Evolutionary conservation across 2,329 filamentous ascomycete genomes (phyloP).

Genomic region (Boeremia exigua): DNA sequence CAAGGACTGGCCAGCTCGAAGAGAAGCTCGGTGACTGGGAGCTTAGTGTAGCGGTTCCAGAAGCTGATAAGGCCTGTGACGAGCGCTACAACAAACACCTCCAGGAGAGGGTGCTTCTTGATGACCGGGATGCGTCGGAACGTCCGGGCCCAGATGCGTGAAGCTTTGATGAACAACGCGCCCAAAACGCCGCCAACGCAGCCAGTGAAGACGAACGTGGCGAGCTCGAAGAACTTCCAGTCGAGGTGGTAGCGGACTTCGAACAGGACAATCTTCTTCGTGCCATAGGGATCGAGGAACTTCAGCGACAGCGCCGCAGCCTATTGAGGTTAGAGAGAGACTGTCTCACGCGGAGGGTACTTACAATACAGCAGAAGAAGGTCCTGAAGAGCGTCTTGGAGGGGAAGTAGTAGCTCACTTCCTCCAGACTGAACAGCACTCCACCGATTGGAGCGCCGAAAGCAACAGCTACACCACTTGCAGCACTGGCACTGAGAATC

Average conservation of each 20-base stretch:
- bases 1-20: slow-evolving; percentile 92
- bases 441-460: slow-evolving; percentile 91
- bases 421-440: slow-evolving; percentile 90
- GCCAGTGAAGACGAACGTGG: slow-evolving; percentile 84
- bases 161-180: slow-evolving; percentile 96
- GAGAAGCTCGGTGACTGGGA: slow-evolving; percentile 88
- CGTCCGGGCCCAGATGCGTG: slow-evolving; percentile 83
- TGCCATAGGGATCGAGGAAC: slow-evolving; percentile 95
- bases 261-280: slow-evolving; percentile 95
- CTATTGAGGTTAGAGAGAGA: slow-evolving; percentile 21
- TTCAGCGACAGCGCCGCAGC: slow-evolving; percentile 86
- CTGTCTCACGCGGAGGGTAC: slow-evolving; percentile 19
- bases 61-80: slow-evolving; percentile 86
- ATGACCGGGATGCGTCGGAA: slow-evolving; percentile 83
- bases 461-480: slow-evolving; percentile 89
- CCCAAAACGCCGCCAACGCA: slow-evolving; percentile 83
- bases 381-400: slow-evolving; percentile 96
- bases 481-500: slow-evolving; percentile 89
- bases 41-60: slow-evolving; percentile 89
- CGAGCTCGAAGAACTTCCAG: slow-evolving; percentile 93
- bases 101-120: slow-evolving; percentile 82
- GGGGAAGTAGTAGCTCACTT: slow-evolving; percentile 97
- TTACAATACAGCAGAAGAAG: slow-evolving; percentile 95
- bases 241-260: slow-evolving; percentile 89
- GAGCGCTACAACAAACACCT: slow-evolving; percentile 86